Evolutionary conservation across 2,329 filamentous ascomycete species (phyloP), one percentile per base, ranked within the genome.

Genomic region (Cadophora gregata): DNA sequence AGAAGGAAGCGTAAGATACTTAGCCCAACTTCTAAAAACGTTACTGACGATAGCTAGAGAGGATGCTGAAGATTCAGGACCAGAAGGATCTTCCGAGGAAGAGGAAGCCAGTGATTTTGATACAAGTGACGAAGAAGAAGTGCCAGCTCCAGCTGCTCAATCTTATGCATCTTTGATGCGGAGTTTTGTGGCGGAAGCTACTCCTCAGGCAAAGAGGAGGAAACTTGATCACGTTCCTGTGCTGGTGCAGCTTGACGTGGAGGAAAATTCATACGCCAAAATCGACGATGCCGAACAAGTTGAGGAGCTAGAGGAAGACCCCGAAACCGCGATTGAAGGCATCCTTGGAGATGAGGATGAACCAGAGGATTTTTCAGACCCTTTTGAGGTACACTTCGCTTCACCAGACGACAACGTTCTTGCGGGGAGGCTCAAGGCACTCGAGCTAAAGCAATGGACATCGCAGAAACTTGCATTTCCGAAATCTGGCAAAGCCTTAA

Each of bases 351-450:
- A 81, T 51, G 75, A 77, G 70, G 73, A 75, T 73, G 24, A 86
- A 59, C 82, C 85, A 16, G 82, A 84, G 58, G 82, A 87, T 69
- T 77, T 81, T 31, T 80, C 79, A 5, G 92, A 97, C 77, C 90
- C 93, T 0, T 97, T 96, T 75, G 91, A 96, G 70, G 80, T 82
- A 8, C 95, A 97, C 79, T 97, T 96, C 76, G 86, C 88, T 38
- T 83, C 83, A 50, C 87, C 89, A 0, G 85, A 94, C 55, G 86
- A 91, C 59, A 82, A 84, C 6, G 79, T 85, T 50, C 79, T 93
- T 8, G 80, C 84, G 1, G 79, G 80, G 71, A 85, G 81, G n/a
- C 74, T 90, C 8, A 80, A 82, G 63, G 81, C 82, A 0, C 78
- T 85, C 29, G 79, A 86, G 67, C 78, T 81, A 6, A 81, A 81